phyloP scores from a whole-genome alignment of 2,329 filamentous ascomycete genomes.

The Pestalotiopsis sp. region DNA sequence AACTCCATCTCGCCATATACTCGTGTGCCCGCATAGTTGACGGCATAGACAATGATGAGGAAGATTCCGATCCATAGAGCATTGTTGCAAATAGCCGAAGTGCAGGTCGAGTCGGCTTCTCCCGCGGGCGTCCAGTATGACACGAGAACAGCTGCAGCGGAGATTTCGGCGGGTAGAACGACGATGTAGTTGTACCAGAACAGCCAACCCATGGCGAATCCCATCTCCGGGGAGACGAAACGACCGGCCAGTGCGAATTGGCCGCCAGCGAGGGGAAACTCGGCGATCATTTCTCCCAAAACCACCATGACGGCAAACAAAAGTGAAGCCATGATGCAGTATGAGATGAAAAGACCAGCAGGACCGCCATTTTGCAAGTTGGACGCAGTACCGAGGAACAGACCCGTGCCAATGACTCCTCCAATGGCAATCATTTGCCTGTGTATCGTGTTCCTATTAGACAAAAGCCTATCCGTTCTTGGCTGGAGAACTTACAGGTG shows the following conservation, averaged over 20 bases:
- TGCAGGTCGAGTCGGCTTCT: slow-evolving; percentile 15
- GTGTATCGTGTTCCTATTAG: background rate
- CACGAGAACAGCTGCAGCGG: slow-evolving; percentile 20
- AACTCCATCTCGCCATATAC: slow-evolving; percentile 12
- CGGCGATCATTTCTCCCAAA: slow-evolving; percentile 19
- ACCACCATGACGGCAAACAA: slow-evolving; percentile 18
- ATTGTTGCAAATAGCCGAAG: slow-evolving; percentile 17
- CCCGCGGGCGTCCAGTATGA: slow-evolving; percentile 19
- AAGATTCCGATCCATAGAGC: slow-evolving; percentile 20
- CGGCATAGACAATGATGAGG: slow-evolving; percentile 5
- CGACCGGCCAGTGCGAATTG: slow-evolving; percentile 21
- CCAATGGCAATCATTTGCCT: slow-evolving; percentile 22
- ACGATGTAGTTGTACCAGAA: slow-evolving; percentile 22
- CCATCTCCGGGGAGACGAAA: slow-evolving; percentile 20
- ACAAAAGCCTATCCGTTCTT: background rate
- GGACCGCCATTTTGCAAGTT: slow-evolving; percentile 20
- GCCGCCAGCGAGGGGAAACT: slow-evolving; percentile 21
- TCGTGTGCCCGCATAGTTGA: slow-evolving; percentile 3
- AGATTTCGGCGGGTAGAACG: slow-evolving; percentile 19
- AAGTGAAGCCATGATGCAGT: slow-evolving; percentile 16
- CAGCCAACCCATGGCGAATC: slow-evolving; percentile 20
- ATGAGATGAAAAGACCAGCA: slow-evolving; percentile 14
- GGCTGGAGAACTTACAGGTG: background rate
- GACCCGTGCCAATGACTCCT: slow-evolving; percentile 21
- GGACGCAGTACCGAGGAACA: slow-evolving; percentile 20